Evolutionary conservation across 1,139 yeast genomes (phyloP), one percentile per base, ranked within the genome.

Genomic region (Debaryomyces udenii): DNA sequence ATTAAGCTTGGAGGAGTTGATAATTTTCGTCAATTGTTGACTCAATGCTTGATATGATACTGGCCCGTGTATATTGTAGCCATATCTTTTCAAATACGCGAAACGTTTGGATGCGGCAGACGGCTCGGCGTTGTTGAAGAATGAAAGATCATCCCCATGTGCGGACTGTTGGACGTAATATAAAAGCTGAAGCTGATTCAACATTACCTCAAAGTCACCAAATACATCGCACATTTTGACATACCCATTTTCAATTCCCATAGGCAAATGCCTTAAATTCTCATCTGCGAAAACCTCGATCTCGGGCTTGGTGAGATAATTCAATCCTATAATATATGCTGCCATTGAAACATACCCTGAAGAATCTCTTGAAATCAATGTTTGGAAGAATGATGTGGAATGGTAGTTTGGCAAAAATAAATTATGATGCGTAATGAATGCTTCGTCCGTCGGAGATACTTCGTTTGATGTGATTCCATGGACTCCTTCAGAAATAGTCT

Each of bases 181-280:
- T 6, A 73, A 33, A 3, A 73, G 46, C 46, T 73, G 78, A n/a
- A 63, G 56, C 44, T 72, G 78, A 50, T 73, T 72, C 28, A 69
- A 20, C 4, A 69, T 40, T 0, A 58, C 57, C 41, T 60, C 68
- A 31, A 59, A 55, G 11, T 54, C 53, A n/a, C 47, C 45, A 17
- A 59, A 44, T 0, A 59, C 54, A 37, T 56, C 53, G 10, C 55
- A 31, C 15, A 68, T 47, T 14, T 59, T 51, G 6, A 62, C 65
- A 38, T 49, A 54, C 2, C 76, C 78, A 23, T 42, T 35, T 1
- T 51, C 42, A n/a, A 66, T 44, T 0, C 77, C 78, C 17, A 46
- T 40, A 1, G 63, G 53, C 6, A 57, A 39, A 27, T 15, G 23
- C 32, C 30, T 17, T 14, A 34, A 16, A n/a, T 31, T 31, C 16